Percentiles rank a stretch among this genome's conserved stretches.
These are phyloP conservation scores for Mucor velutinosus DNA, from an alignment of 371 early-diverging fungal genomes.

Conservation along the genomic window DNA sequence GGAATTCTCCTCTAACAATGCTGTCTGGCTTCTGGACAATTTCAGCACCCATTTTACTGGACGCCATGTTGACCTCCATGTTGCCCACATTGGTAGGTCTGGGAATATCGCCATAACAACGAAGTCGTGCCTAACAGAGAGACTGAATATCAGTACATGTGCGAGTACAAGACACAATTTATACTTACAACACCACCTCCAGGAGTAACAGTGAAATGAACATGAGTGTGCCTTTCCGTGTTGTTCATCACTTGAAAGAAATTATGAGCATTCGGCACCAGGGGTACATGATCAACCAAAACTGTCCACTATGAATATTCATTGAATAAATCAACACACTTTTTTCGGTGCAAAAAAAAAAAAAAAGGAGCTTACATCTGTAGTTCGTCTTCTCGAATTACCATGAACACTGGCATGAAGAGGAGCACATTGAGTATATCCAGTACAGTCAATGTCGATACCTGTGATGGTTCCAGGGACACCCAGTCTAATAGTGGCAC, in stretches of 20 bases:
- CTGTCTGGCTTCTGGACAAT: neutral
- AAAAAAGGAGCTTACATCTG: neutral
- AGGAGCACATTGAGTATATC: conserved; percentile 8
- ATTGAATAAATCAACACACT: too few relatives aligned
- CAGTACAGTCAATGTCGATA: conserved; percentile 1
- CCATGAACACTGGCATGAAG: neutral
- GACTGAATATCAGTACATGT: neutral
- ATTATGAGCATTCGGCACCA: neutral
- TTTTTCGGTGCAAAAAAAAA: too few relatives aligned
- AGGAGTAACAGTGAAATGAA: neutral
- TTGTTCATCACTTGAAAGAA: conserved; percentile 8
- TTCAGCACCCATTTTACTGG: neutral
- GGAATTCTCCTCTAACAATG: neutral
- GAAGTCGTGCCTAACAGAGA: neutral
- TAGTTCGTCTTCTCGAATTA: neutral
- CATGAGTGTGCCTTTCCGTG: neutral
- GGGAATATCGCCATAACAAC: conserved; percentile 2
- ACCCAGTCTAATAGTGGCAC: conserved; percentile 2
- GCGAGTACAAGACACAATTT: neutral
- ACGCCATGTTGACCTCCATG: neutral
- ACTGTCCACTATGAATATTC: neutral
- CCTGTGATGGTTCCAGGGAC: neutral
- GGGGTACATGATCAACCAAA: neutral
- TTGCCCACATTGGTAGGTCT: neutral
- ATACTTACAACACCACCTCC: conserved; percentile 9